Conservation (phyloP, 441 rosid genomes). For the Syzygium malaccense region DNA sequence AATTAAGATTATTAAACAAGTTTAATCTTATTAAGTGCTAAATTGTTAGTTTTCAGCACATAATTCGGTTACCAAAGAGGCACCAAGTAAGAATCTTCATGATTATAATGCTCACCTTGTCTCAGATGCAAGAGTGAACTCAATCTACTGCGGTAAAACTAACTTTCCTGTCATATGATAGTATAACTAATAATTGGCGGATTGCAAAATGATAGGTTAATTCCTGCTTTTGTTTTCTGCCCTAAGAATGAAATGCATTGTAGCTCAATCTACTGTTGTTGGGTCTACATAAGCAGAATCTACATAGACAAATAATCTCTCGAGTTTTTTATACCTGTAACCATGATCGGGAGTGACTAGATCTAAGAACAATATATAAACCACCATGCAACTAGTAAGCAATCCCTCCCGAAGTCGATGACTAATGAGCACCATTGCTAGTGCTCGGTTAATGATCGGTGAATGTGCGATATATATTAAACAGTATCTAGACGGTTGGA, state of each 20-base stretch:
- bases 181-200: too few species aligned
- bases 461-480: not conserved
- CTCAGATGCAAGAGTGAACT: too few species aligned
- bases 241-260: not conserved
- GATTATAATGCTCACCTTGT: too few species aligned
- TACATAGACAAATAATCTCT: not conserved
- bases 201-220: not conserved
- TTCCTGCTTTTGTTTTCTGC: not conserved
- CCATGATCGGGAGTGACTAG: not conserved
- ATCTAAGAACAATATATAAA: not conserved
- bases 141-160: too few species aligned
- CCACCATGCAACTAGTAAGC: not conserved
- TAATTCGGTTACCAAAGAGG: too few species aligned
- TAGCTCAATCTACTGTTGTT: not conserved
- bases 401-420: not conserved
- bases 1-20: too few species aligned
- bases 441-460: not conserved
- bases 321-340: not conserved
- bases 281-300: not conserved
- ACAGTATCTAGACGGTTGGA: not conserved
- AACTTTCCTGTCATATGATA: too few species aligned
- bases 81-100: too few species aligned
- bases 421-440: not conserved
- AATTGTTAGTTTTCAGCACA: too few species aligned
- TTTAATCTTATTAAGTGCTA: too few species aligned